phyloP scores from a whole-genome alignment of 1,284 basidiomycete species.

The Cryptococcus sp. region DNA sequence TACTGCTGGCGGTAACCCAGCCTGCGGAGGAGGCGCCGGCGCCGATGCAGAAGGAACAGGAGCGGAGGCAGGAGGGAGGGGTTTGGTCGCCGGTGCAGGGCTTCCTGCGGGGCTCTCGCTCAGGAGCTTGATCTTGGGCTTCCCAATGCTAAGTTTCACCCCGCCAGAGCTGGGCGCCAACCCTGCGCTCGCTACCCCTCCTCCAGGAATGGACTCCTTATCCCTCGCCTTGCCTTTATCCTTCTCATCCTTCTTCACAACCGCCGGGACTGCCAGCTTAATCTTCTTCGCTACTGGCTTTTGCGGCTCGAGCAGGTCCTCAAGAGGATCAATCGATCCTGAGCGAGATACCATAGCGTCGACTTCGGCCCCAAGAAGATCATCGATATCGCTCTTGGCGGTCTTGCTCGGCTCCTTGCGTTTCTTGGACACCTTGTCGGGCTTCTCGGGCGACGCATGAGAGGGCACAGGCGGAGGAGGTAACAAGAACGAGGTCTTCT shows the following conservation, averaged over 20 bases:
- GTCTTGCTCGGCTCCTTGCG: constrained; percentile 15
- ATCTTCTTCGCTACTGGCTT: constrained; percentile 34
- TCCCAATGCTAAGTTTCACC: not conserved
- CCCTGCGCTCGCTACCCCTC: no score
- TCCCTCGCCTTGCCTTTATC: not conserved
- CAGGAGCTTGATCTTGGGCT: constrained; percentile 1
- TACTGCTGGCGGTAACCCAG: not conserved
- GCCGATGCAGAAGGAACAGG: not conserved
- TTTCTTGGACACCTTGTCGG: constrained; percentile 24
- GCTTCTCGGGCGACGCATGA: constrained; percentile 15
- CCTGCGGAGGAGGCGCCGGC: constrained; percentile 1
- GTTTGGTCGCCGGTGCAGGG: not conserved
- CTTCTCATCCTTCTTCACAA: not conserved
- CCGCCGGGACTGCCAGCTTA: constrained; percentile 15
- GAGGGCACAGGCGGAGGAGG: constrained; percentile 8
- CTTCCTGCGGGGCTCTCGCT: not conserved
- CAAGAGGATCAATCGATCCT: constrained; percentile 19
- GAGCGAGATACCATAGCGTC: constrained; percentile 37
- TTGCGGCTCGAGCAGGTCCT: constrained; percentile 27
- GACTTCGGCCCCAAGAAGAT: constrained; percentile 45
- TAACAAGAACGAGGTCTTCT: not conserved
- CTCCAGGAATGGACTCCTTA: not conserved
- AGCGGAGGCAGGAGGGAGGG: not conserved
- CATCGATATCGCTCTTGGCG: constrained; percentile 33
- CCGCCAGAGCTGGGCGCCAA: no score